phyloP scores from a whole-genome alignment of 768 basidiomycete species.

The Rickenella mellea region DNA sequence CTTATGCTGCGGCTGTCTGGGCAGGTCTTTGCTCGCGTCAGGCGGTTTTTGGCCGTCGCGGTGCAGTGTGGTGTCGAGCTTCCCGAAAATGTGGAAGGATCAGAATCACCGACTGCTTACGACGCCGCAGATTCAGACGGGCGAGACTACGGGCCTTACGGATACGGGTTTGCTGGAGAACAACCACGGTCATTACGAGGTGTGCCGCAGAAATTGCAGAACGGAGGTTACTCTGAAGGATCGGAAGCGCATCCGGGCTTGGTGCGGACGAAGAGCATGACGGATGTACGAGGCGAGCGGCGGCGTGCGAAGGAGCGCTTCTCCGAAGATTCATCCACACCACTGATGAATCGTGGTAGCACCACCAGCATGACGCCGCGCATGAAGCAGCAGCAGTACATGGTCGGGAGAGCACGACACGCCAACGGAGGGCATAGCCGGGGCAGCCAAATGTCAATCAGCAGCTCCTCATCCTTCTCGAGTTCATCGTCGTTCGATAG shows the following conservation, averaged over 20 bases:
- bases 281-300: too few relatives aligned
- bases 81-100: slow-evolving; percentile 31
- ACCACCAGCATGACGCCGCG: too few relatives aligned
- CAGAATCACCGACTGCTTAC: slow-evolving; percentile 4
- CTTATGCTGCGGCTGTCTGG: slow-evolving; percentile 75
- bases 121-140: slow-evolving; percentile 2
- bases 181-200: background rate
- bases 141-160: slow-evolving; percentile 1
- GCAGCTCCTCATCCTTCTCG: slow-evolving; percentile 64
- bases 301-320: too few relatives aligned
- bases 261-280: too few relatives aligned
- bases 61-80: slow-evolving; percentile 67
- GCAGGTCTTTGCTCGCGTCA: slow-evolving; percentile 72
- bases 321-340: too few relatives aligned
- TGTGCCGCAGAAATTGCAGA: background rate
- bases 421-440: too few relatives aligned
- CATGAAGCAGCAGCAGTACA: too few relatives aligned
- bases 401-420: too few relatives aligned
- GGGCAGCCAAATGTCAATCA: slow-evolving; percentile 48
- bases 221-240: background rate
- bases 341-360: too few relatives aligned
- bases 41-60: slow-evolving; percentile 68
- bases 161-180: background rate
- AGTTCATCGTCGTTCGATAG: slow-evolving; percentile 59
- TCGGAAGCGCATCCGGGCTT: too few relatives aligned